Evolutionary conservation across 306 rosid genomes (phyloP), one percentile per base, ranked within the genome.

Genomic region (Oemleria cerasiformis): DNA sequence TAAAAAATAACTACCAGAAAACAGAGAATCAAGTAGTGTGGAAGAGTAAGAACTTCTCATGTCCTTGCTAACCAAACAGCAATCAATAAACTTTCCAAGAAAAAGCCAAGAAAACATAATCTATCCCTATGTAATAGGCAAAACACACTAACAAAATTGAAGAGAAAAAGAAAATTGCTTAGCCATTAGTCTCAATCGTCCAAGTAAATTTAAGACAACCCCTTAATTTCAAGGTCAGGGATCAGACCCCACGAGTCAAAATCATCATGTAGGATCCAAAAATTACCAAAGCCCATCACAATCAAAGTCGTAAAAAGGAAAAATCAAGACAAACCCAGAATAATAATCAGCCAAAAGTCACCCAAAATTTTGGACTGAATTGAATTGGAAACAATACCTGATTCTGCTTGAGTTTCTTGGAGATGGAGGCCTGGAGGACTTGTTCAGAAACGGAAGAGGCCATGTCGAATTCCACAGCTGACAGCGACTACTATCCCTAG

Each of bases 341-440:
- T 10, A 41, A 58, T 2, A n/a, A 0, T 2, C 8, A 10, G 57
- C 51, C 20, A 16, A 56, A 25, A 39, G 12, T 39, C 25, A 7
- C 17, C 0, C 4, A 21, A 62, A 62, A 42, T 36, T 45, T n/a
- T 12, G 1, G 12, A 59, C 40, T 8, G 4, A 16, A 40, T 1
- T 4, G 2, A 12, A 19, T 68, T 4, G 53, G 13, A 0, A 8
- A 76, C 13, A 34, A 40, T 60, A 89, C 96, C 88, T 65, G 70
- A 3, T 49, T 81, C 11, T 54, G 86, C 42, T 88, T 86, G 73
- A 73, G 86, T 72, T 86, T 86, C 81, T 80, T 77, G 67, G 77
- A 7, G 36, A 62, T 58, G 55, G 85, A 63, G 70, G 82, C 68
- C 12, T 43, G 64, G n/a, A 42, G 66, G 23, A 49, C 16, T 38